A percentile compares a stretch with the other conserved stretches of the same genome.
Conservation (phyloP, 768 basidiomycete genomes). For the Suillus brevipes region DNA sequence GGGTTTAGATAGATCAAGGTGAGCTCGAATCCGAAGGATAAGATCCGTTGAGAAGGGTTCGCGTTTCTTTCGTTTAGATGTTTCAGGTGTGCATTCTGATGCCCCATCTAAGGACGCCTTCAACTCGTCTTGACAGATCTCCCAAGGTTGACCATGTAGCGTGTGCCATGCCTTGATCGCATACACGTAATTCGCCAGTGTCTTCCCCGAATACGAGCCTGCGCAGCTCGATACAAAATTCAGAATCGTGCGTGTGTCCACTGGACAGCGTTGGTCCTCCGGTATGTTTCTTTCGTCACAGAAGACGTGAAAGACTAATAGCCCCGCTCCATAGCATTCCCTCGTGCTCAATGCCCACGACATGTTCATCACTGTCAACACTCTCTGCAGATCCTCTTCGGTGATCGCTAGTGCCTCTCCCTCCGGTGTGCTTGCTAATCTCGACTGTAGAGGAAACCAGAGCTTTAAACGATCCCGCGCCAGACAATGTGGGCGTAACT, state of each 20-base stretch:
- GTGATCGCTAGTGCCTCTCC: neutral
- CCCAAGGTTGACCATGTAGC: constrained; percentile 32
- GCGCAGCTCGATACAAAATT: constrained; percentile 28
- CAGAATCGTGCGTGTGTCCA: constrained; percentile 21
- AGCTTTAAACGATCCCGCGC: constrained; percentile 25
- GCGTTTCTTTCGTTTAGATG: no score
- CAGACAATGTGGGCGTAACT: constrained; percentile 17
- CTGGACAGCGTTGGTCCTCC: constrained; percentile 36
- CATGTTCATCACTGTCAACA: constrained; percentile 7
- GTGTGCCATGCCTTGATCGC: constrained; percentile 49
- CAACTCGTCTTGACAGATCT: neutral
- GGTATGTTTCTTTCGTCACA: constrained; percentile 33
- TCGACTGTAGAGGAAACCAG: constrained; percentile 20
- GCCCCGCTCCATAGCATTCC: constrained; percentile 39
- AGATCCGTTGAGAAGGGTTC: no score
- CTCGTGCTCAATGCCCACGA: constrained; percentile 33
- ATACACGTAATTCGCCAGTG: constrained; percentile 34
- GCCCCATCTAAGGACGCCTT: neutral
- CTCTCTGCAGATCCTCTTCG: neutral
- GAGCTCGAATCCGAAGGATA: no score
- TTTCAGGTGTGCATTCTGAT: no score
- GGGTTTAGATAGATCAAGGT: no score
- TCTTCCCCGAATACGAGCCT: no score
- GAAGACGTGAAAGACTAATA: constrained; percentile 40
- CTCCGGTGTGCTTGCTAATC: neutral